These are phyloP conservation scores for Metschnikowia santaceciliae DNA, from an alignment of 805 yeast genomes.

Conservation along the genomic window DNA sequence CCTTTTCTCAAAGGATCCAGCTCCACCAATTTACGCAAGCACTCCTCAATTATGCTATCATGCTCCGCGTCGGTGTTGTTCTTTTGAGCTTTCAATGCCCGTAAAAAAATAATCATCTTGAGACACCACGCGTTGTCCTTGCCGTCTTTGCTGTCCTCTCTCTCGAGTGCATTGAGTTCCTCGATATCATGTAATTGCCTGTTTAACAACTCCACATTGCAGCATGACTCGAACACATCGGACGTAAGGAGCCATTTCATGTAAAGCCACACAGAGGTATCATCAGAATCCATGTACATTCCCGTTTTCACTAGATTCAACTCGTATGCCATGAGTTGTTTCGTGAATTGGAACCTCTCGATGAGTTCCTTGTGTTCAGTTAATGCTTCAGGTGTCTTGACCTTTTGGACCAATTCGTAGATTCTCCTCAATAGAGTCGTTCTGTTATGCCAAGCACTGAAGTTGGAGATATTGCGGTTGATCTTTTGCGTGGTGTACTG, in stretches of 20 bases:
- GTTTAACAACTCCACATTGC: conserved; percentile 32
- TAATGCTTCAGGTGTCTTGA: background rate
- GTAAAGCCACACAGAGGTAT: conserved; percentile 90
- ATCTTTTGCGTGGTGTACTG: conserved; percentile 75
- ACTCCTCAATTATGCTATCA: conserved; percentile 23
- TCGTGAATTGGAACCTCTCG: conserved; percentile 26
- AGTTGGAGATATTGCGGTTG: conserved; percentile 81
- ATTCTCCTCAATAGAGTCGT: conserved; percentile 61
- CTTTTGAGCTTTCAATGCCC: conserved; percentile 24
- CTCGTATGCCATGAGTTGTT: conserved; percentile 49
- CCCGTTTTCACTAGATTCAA: conserved; percentile 73
- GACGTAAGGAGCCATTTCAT: conserved; percentile 70
- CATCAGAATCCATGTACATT: conserved; percentile 88
- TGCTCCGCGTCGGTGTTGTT: background rate
- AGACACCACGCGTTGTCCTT: conserved; percentile 73
- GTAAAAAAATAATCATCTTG: conserved; percentile 51
- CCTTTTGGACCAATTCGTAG: conserved; percentile 21
- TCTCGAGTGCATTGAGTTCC: conserved; percentile 70
- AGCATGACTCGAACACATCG: conserved; percentile 26
- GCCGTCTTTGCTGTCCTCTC: conserved; percentile 51
- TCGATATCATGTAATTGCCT: conserved; percentile 46
- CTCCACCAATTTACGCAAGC: conserved; percentile 42
- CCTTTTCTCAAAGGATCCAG: conserved; percentile 65
- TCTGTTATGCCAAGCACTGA: conserved; percentile 94
- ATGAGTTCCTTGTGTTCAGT: conserved; percentile 10